phyloP scores from a whole-genome alignment of 768 basidiomycete genomes.

The Hydnomerulius pinastri region DNA sequence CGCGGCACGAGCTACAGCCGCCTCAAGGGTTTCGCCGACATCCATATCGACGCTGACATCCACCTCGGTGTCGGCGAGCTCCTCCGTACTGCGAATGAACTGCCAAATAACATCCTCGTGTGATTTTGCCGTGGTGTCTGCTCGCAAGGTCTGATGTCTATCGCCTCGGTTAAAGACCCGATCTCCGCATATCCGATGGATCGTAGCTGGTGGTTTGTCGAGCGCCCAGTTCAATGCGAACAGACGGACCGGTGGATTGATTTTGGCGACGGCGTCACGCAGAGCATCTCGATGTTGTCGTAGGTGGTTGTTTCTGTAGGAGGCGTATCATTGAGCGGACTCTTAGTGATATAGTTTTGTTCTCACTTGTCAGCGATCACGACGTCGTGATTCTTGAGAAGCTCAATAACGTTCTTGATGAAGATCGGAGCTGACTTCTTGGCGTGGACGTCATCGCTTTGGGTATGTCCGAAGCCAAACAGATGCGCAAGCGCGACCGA shows the following conservation, averaged over 20 bases:
- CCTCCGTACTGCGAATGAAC: constrained; percentile 69
- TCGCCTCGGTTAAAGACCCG: constrained; percentile 76
- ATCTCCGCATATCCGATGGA: constrained; percentile 76
- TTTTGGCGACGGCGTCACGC: constrained; percentile 48
- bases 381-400: constrained; percentile 65
- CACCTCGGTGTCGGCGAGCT: constrained; percentile 62
- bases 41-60: constrained; percentile 72
- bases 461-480: constrained; percentile 88
- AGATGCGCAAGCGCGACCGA: constrained; percentile 76
- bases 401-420: constrained; percentile 64
- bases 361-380: constrained; percentile 93
- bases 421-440: constrained; percentile 77
- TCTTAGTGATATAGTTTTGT: not conserved
- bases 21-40: constrained; percentile 53
- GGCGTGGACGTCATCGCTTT: constrained; percentile 83
- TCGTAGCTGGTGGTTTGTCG: constrained; percentile 53
- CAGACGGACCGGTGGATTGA: constrained; percentile 62
- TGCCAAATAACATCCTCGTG: constrained; percentile 85
- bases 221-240: constrained; percentile 81
- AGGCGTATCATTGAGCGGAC: not conserved
- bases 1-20: constrained; percentile 58
- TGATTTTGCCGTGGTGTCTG: constrained; percentile 46
- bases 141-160: constrained; percentile 82
- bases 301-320: constrained; percentile 84
- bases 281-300: constrained; percentile 75